A percentile compares a stretch with the other conserved stretches of the same genome.
Evolutionary conservation across 805 yeast genomes (phyloP).

Genomic region (Cyberlindnera maritima): DNA sequence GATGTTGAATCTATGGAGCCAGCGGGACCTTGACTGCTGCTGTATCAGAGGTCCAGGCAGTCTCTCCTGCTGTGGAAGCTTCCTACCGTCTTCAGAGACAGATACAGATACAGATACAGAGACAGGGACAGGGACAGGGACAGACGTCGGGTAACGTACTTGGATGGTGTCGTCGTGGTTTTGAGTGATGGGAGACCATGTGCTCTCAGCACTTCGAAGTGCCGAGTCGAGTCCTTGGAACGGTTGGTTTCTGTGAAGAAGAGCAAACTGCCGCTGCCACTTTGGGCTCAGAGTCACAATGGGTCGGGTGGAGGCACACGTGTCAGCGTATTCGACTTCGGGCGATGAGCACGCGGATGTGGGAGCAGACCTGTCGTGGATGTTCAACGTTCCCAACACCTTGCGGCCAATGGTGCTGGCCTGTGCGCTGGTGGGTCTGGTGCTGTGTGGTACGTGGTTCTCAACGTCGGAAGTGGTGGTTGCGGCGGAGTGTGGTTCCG

Average conservation of each 20-base stretch:
- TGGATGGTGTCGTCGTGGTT: neutral
- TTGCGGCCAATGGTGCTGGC: neutral
- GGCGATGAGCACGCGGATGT: conserved; percentile 10
- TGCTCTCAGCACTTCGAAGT: conserved; percentile 1
- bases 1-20: conserved; percentile 11
- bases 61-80: neutral
- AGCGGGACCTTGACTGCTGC: conserved; percentile 1
- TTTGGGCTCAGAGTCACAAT: neutral
- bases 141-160: neutral
- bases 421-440: neutral
- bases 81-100: no score
- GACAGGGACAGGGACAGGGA: neutral
- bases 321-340: neutral
- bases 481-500: neutral
- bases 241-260: neutral
- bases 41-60: neutral
- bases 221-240: conserved; percentile 6
- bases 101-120: no score
- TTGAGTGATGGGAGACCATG: no score
- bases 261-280: conserved; percentile 1
- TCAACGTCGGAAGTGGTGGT: neutral
- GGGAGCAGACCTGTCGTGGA: neutral
- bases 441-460: neutral
- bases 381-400: neutral
- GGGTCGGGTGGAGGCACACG: conserved; percentile 4